Evolutionary conservation across 371 early-diverging fungal genomes (phyloP).

Genomic region (Mortierella sp.): DNA sequence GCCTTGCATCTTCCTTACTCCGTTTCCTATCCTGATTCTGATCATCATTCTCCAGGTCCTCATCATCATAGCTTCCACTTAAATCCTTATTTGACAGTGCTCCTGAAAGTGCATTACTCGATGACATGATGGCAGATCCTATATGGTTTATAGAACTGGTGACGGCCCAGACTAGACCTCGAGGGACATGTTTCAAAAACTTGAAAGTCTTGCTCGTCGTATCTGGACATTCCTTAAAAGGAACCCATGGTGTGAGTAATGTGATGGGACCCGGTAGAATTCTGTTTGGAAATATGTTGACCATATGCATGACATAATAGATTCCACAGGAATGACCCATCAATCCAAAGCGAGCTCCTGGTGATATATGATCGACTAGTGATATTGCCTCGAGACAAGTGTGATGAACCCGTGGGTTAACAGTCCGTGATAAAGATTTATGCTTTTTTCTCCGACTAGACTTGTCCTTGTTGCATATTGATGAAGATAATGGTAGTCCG

Average conservation of each 20-base stretch:
- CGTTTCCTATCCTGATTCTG: neutral
- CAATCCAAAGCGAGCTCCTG: slow-evolving; percentile 39
- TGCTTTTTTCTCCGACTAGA: neutral
- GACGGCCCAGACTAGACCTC: slow-evolving; percentile 50
- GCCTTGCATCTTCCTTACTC: neutral
- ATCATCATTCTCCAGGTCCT: neutral
- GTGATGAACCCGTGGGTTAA: slow-evolving; percentile 35
- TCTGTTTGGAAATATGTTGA: slow-evolving; percentile 29
- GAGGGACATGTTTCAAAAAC: slow-evolving; percentile 46
- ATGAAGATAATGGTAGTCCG: neutral
- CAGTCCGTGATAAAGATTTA: neutral
- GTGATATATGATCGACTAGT: slow-evolving; percentile 30
- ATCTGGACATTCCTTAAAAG: slow-evolving; percentile 52
- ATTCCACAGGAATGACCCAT: slow-evolving; percentile 55
- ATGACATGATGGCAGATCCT: slow-evolving; percentile 47
- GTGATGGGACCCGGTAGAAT: slow-evolving; percentile 36
- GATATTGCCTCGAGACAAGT: slow-evolving; percentile 39
- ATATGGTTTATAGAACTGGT: slow-evolving; percentile 53
- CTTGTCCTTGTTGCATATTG: neutral
- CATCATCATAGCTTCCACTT: neutral
- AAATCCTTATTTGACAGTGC: slow-evolving; percentile 23
- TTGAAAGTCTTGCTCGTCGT: slow-evolving; percentile 52
- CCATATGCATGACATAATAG: slow-evolving; percentile 53
- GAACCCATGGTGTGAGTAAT: slow-evolving; percentile 52
- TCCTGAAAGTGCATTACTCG: slow-evolving; percentile 44